phyloP scores from a whole-genome alignment of 805 yeast genomes.

The Hanseniaspora jakobsenii region DNA sequence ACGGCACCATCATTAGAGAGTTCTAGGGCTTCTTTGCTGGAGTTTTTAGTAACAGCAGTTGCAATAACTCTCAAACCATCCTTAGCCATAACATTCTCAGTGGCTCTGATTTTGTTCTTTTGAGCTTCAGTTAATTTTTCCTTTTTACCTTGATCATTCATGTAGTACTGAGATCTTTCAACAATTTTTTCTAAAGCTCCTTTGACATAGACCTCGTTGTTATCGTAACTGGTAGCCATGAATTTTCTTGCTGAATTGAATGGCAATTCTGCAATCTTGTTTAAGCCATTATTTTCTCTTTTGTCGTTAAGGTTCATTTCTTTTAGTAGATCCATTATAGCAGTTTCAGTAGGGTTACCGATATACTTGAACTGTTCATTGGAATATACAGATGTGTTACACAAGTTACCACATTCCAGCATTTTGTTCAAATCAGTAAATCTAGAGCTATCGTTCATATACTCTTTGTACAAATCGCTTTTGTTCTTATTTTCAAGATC shows the following conservation, averaged over 20 bases:
- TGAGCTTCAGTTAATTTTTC: slow-evolving; percentile 46
- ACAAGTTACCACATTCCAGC: slow-evolving; percentile 55
- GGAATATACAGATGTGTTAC: slow-evolving; percentile 65
- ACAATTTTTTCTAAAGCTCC: slow-evolving; percentile 82
- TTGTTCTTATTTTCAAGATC: slow-evolving; percentile 36
- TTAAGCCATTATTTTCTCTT: slow-evolving; percentile 39
- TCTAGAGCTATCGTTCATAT: slow-evolving; percentile 29
- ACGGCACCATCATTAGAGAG: slow-evolving; percentile 34
- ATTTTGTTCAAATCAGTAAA: slow-evolving; percentile 40
- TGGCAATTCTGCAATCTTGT: slow-evolving; percentile 63
- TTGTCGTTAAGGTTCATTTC: slow-evolving; percentile 62
- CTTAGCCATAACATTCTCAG: slow-evolving; percentile 55
- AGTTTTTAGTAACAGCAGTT: slow-evolving; percentile 47
- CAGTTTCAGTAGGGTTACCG: slow-evolving; percentile 94
- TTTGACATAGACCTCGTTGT: slow-evolving; percentile 61
- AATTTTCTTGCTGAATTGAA: slow-evolving; percentile 75
- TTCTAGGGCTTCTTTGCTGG: slow-evolving; percentile 21
- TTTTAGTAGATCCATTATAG: slow-evolving; percentile 62
- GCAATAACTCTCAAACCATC: slow-evolving; percentile 82
- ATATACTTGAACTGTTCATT: slow-evolving; percentile 55
- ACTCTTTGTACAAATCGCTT: slow-evolving; percentile 31
- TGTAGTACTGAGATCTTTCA: slow-evolving; percentile 46
- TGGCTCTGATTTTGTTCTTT: slow-evolving; percentile 37
- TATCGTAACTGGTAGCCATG: slow-evolving; percentile 69
- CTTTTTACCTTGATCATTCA: slow-evolving; percentile 45